Conservation (phyloP, 768 basidiomycete genomes). For the Suillus tomentosus region DNA sequence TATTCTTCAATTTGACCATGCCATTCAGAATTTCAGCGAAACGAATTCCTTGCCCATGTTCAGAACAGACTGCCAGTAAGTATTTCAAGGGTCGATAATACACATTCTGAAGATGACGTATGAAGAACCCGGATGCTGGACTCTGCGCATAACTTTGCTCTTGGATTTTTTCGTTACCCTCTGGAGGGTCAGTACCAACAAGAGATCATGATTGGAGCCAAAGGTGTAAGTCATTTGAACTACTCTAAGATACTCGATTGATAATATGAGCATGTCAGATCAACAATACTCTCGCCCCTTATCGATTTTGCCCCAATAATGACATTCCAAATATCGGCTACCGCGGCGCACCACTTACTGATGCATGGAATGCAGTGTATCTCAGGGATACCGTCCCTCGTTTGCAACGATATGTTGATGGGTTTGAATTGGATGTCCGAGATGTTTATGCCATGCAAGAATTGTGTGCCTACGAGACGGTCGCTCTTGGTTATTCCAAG, state of each 20-base stretch:
- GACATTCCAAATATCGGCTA: slow-evolving; percentile 43
- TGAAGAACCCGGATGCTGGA: slow-evolving; percentile 51
- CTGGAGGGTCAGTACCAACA: slow-evolving; percentile 46
- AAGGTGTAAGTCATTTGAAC: slow-evolving; percentile 30
- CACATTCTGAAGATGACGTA: not conserved
- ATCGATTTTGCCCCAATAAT: slow-evolving; percentile 60
- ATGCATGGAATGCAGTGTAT: slow-evolving; percentile 69
- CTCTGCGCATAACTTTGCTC: slow-evolving; percentile 53
- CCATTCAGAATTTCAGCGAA: slow-evolving; percentile 39
- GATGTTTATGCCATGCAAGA: slow-evolving; percentile 77
- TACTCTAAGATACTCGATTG: slow-evolving; percentile 10
- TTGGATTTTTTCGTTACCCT: slow-evolving; percentile 54
- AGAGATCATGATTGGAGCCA: slow-evolving; percentile 42
- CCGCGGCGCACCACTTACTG: slow-evolving; percentile 53
- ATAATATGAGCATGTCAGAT: slow-evolving; percentile 28
- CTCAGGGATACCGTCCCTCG: slow-evolving; percentile 62
- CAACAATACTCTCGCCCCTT: slow-evolving; percentile 50
- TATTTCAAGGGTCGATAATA: not conserved
- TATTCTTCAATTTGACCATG: slow-evolving; percentile 28
- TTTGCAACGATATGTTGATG: slow-evolving; percentile 54
- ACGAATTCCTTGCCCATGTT: slow-evolving; percentile 47
- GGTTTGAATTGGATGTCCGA: slow-evolving; percentile 58
- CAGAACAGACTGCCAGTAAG: slow-evolving; percentile 52
- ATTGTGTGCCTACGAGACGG: slow-evolving; percentile 85
- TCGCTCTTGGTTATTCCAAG: slow-evolving; percentile 82